Evolutionary conservation across 2,329 filamentous ascomycete species (phyloP).

Genomic region (Colletotrichum caudatum): DNA sequence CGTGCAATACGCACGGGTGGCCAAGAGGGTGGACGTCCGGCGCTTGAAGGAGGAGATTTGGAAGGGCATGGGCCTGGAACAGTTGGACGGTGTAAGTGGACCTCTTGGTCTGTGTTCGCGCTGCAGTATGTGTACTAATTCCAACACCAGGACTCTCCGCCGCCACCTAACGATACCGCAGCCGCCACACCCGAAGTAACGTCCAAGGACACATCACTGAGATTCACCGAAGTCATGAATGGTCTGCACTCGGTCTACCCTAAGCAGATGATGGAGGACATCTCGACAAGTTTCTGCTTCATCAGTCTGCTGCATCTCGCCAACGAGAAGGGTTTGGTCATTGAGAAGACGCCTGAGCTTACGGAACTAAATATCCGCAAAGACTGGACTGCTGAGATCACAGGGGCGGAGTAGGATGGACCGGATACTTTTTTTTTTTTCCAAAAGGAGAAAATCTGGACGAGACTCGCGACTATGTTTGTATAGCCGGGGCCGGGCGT

Average conservation of each 20-base stretch:
- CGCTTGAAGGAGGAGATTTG: constrained; percentile 78
- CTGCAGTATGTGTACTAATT: background rate
- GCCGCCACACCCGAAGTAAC: constrained; percentile 47
- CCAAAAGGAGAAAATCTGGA: background rate
- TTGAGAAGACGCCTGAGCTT: constrained; percentile 72
- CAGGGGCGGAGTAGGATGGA: constrained; percentile 52
- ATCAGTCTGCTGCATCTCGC: constrained; percentile 92
- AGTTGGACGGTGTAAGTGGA: constrained; percentile 58
- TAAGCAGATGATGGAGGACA: constrained; percentile 88
- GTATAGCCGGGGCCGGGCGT: constrained; percentile 10
- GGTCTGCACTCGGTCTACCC: constrained; percentile 88
- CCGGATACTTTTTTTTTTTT: background rate
- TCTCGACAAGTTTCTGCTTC: constrained; percentile 93
- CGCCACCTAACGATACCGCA: constrained; percentile 51
- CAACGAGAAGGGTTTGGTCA: constrained; percentile 89
- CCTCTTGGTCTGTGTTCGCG: background rate
- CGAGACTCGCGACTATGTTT: background rate
- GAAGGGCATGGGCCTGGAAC: constrained; percentile 72
- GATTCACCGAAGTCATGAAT: constrained; percentile 94
- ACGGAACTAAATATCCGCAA: constrained; percentile 71
- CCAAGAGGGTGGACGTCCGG: constrained; percentile 78
- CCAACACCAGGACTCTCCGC: constrained; percentile 33
- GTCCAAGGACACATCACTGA: constrained; percentile 69
- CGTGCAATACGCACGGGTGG: constrained; percentile 76
- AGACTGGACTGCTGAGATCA: constrained; percentile 71